Conservation (phyloP, 805 yeast species). For the Saccharomycopsis fermentans region DNA sequence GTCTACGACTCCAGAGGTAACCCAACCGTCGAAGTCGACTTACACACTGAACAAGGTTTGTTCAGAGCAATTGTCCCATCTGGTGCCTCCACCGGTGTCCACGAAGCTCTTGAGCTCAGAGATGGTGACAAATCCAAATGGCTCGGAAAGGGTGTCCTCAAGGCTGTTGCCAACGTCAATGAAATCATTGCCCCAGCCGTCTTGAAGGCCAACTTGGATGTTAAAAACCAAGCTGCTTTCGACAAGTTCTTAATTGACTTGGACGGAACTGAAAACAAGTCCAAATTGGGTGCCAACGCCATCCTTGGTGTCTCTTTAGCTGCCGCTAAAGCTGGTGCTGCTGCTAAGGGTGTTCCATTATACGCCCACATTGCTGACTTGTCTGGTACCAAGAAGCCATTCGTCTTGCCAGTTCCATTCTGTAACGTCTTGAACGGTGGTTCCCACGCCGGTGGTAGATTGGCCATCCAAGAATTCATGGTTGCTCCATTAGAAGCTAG, state of each 20-base stretch:
- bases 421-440: slow-evolving; percentile 99
- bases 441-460: slow-evolving; percentile 98
- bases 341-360: slow-evolving; percentile 86
- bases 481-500: slow-evolving; percentile 91
- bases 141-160: slow-evolving; percentile 97
- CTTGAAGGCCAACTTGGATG: slow-evolving; percentile 68
- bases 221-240: slow-evolving; percentile 74
- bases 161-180: slow-evolving; percentile 96
- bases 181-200: slow-evolving; percentile 91
- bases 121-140: slow-evolving; percentile 96
- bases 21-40: slow-evolving; percentile 99
- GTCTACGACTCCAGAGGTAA: slow-evolving; percentile 99
- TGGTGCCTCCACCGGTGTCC: slow-evolving; percentile 99
- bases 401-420: slow-evolving; percentile 97
- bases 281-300: slow-evolving; percentile 98
- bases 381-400: slow-evolving; percentile 59
- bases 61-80: slow-evolving; percentile 98
- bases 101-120: slow-evolving; percentile 97
- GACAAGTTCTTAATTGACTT: slow-evolving; percentile 78
- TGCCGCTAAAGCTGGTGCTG: slow-evolving; percentile 97
- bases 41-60: slow-evolving; percentile 83
- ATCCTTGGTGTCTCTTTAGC: slow-evolving; percentile 96
- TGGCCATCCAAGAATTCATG: slow-evolving; percentile 99
- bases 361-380: slow-evolving; percentile 84
- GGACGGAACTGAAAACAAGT: slow-evolving; percentile 96